Conservation (phyloP, 163 green algal genomes). For the Coccomyxa subellipsoidea region DNA sequence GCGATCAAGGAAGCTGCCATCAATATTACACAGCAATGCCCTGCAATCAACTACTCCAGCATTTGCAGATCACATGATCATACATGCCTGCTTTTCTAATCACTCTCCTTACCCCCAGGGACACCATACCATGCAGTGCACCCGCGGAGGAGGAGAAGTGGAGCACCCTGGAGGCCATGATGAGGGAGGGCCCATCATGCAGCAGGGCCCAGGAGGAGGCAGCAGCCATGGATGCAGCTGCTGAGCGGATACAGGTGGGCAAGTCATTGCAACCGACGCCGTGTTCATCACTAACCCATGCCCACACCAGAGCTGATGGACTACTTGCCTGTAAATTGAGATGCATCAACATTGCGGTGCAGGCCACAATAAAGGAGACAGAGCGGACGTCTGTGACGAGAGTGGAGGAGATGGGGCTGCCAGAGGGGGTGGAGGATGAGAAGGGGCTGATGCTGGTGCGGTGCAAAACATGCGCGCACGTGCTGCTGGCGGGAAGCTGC, state of each 20-base stretch:
- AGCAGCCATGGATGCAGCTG: conserved; percentile 9
- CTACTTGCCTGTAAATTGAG: not conserved
- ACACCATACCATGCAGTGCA: too few relatives aligned
- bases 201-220: not conserved
- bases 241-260: not conserved
- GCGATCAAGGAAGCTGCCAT: not conserved
- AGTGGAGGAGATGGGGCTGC: not conserved
- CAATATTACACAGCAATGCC: too few relatives aligned
- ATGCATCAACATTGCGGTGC: not conserved
- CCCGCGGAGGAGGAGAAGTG: not conserved
- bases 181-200: conserved; percentile 4
- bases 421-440: not conserved
- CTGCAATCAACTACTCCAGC: too few relatives aligned
- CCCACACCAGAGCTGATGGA: not conserved
- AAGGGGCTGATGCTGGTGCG: not conserved
- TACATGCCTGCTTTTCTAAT: too few relatives aligned
- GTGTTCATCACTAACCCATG: not conserved
- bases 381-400: not conserved
- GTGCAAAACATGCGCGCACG: not conserved
- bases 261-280: not conserved
- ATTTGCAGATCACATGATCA: too few relatives aligned
- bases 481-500: not conserved
- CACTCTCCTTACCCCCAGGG: too few relatives aligned
- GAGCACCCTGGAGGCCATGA: not conserved
- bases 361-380: not conserved